Conservation (phyloP, 1,284 basidiomycete genomes). For the Xanthoconium separans region DNA sequence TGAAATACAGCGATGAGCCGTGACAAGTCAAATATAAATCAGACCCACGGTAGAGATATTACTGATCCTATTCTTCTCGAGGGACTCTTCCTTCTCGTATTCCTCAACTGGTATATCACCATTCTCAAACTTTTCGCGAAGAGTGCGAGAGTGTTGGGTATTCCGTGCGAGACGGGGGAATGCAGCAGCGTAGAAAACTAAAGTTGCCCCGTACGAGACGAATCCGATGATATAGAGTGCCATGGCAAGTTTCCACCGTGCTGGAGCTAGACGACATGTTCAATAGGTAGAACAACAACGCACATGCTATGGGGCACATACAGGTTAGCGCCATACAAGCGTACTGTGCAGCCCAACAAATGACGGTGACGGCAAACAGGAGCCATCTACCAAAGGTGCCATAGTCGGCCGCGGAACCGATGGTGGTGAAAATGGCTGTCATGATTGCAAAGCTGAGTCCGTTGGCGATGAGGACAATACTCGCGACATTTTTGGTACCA, state of each 20-base stretch:
- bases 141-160: slow-evolving; percentile 61
- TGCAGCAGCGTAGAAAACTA: slow-evolving; percentile 80
- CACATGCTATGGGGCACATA: slow-evolving; percentile 29
- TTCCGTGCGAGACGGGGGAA: slow-evolving; percentile 85
- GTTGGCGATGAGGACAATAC: slow-evolving; percentile 73
- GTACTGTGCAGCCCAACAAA: slow-evolving; percentile 82
- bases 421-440: slow-evolving; percentile 78
- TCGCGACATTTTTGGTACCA: slow-evolving; percentile 69
- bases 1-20: slow-evolving; percentile 42
- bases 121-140: slow-evolving; percentile 57
- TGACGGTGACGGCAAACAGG: slow-evolving; percentile 66
- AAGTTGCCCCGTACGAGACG: slow-evolving; percentile 71
- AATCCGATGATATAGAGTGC: slow-evolving; percentile 83
- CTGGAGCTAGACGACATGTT: slow-evolving; percentile 44
- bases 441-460: slow-evolving; percentile 78
- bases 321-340: slow-evolving; percentile 71
- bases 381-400: slow-evolving; percentile 79
- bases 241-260: slow-evolving; percentile 75
- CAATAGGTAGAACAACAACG: background rate
- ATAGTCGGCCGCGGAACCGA: slow-evolving; percentile 81
- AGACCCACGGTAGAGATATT: slow-evolving; percentile 76
- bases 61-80: slow-evolving; percentile 83
- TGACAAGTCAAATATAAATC: background rate
- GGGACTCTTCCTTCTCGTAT: slow-evolving; percentile 73
- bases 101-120: slow-evolving; percentile 61